Evolutionary conservation across 768 basidiomycete genomes (phyloP), one percentile per base, ranked within the genome.

Genomic region (Leccinellum luteum): DNA sequence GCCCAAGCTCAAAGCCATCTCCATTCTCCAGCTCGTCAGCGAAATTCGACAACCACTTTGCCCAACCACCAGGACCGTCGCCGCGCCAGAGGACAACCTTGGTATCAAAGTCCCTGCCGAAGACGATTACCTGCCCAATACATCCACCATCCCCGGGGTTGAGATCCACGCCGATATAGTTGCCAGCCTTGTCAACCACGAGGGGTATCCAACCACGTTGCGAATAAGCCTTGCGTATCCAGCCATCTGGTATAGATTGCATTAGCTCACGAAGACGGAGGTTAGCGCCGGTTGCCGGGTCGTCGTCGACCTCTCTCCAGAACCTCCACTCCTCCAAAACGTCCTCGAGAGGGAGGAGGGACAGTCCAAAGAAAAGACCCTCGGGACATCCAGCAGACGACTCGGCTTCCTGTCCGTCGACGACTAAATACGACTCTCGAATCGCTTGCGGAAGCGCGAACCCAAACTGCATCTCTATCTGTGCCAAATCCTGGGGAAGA

Each of bases 81-180:
- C 97, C 97, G 52, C 83, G 80, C 86, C 89, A 98, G 48, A 98
- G 78, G 43, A 98, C 95, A 35, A 97, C 92, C 70, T 99, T 99
- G 12, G 93, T 90, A 73, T 99, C 97, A 73, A 98, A 98, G 69
- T 98, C 97, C 51, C 97, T 84, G n/a, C 97, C 97, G 71, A 98
- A 99, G 50, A 98, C 87, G 57, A 99, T 97, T 48, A 98, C 96
- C 70, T 99, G 97, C 6, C 97, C 97, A 54, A 81, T 78, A 9
- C 81, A 75, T 45, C 94, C 94, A 48, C 75, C 74, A 67, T 87
- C 85, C 9, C 70, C 90, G 8, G 96, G 96, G 73, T 89, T 93
- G 57, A 99, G 81, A 72, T 99, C 97, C 48, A 99, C 81, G 55
- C 97, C 97, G 58, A 98, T 82, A 70, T 99, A 99, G 75, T 99